Conservation (phyloP, 768 basidiomycete species). For the Lactarius psammicola region DNA sequence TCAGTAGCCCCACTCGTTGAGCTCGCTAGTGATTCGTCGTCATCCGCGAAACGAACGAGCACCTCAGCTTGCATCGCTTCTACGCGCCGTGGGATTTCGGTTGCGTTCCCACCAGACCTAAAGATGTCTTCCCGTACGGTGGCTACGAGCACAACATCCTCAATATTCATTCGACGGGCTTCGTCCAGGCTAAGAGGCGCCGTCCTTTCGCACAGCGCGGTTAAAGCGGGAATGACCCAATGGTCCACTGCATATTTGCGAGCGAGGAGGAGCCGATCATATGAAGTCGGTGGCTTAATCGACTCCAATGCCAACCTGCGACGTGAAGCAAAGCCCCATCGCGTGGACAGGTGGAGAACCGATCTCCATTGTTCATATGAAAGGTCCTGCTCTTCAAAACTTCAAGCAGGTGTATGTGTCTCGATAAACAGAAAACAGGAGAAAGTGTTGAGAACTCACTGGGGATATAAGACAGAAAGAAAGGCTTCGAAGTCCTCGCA, state of each 20-base stretch:
- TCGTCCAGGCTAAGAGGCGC: slow-evolving; percentile 12
- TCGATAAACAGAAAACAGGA: no score
- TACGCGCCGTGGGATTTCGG: slow-evolving; percentile 3
- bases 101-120: background rate
- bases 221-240: slow-evolving; percentile 18
- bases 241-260: slow-evolving; percentile 13
- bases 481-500: no score
- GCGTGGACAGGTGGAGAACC: slow-evolving; percentile 33
- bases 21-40: no score
- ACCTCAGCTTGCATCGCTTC: background rate
- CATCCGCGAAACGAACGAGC: background rate
- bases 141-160: slow-evolving; percentile 20
- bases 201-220: slow-evolving; percentile 11
- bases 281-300: slow-evolving; percentile 8
- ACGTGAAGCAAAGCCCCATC: slow-evolving; percentile 35
- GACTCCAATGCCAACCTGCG: slow-evolving; percentile 21
- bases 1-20: background rate
- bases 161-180: slow-evolving; percentile 9
- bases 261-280: slow-evolving; percentile 16
- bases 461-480: no score
- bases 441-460: no score
- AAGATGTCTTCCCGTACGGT: slow-evolving; percentile 23
- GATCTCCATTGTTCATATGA: slow-evolving; percentile 33
- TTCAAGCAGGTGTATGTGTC: no score
- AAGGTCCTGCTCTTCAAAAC: slow-evolving; percentile 11